phyloP scores from a whole-genome alignment of 2,329 filamentous ascomycete species.

The Aspergillus sp. region DNA sequence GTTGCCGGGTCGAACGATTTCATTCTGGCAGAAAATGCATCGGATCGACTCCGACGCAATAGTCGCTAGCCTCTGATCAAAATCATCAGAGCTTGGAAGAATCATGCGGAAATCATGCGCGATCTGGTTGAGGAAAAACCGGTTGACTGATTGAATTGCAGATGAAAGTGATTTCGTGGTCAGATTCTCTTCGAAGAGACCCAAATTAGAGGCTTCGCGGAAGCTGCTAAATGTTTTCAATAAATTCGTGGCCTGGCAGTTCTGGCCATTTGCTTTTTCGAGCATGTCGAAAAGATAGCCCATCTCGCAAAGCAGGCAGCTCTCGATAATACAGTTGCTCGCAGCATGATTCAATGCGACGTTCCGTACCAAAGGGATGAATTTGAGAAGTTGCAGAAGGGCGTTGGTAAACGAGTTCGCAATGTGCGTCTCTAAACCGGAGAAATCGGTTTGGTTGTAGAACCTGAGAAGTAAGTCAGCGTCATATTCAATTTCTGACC shows the following conservation, averaged over 20 bases:
- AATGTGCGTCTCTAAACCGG: conserved; percentile 93
- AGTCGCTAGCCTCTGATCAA: conserved; percentile 65
- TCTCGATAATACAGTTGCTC: conserved; percentile 75
- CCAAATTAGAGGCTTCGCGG: conserved; percentile 72
- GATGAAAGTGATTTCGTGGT: conserved; percentile 70
- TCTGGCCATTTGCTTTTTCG: conserved; percentile 88
- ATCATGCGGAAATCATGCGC: conserved; percentile 72
- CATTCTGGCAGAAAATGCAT: conserved; percentile 83
- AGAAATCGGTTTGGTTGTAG: conserved; percentile 91
- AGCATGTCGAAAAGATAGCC: conserved; percentile 98
- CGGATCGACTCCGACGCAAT: conserved; percentile 59
- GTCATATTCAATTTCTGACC: neutral
- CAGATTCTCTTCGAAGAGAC: conserved; percentile 80
- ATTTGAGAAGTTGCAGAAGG: conserved; percentile 85
- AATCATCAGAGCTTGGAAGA: conserved; percentile 58
- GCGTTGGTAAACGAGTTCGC: conserved; percentile 95
- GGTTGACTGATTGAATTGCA: conserved; percentile 82
- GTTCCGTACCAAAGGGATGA: conserved; percentile 85
- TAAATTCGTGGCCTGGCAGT: conserved; percentile 94
- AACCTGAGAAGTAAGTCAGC: conserved; percentile 55
- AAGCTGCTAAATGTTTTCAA: conserved; percentile 84
- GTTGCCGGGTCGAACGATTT: conserved; percentile 75
- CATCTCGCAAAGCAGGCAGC: conserved; percentile 87
- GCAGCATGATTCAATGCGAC: conserved; percentile 85
- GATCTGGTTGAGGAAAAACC: conserved; percentile 82